These are phyloP conservation scores for Hypoxylon intermedium DNA, from an alignment of 495 filamentous ascomycete species.

Conservation along the genomic window DNA sequence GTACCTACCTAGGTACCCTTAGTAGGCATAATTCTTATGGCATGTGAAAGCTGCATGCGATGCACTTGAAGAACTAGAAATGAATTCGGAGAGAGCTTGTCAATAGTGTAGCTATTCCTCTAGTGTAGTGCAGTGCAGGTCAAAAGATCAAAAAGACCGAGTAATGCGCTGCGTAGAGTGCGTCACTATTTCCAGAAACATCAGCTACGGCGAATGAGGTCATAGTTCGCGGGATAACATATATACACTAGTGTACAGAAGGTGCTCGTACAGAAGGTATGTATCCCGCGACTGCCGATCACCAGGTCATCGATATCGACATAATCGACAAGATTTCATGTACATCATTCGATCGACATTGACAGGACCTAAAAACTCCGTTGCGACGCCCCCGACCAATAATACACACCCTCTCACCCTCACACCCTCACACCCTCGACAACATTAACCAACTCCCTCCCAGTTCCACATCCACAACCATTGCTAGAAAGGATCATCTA, in stretches of 20 bases:
- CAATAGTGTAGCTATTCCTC: background rate
- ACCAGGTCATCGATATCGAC: conserved; percentile 23
- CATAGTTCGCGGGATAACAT: conserved; percentile 23
- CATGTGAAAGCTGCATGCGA: too few species aligned
- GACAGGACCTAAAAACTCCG: background rate
- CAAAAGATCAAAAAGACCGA: background rate
- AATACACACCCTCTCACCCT: too few species aligned
- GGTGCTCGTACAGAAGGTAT: too few species aligned
- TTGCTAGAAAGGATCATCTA: conserved; percentile 5
- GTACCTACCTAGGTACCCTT: background rate
- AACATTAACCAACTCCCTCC: conserved; percentile 9
- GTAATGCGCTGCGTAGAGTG: conserved; percentile 6
- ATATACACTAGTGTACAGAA: too few species aligned
- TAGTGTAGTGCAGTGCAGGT: too few species aligned
- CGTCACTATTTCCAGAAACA: conserved; percentile 26
- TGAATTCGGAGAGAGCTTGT: background rate
- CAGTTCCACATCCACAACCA: conserved; percentile 15
- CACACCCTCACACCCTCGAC: conserved; percentile 2
- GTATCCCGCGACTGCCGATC: conserved; percentile 36
- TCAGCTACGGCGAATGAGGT: conserved; percentile 28
- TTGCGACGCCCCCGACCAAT: conserved; percentile 6
- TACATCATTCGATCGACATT: conserved; percentile 34
- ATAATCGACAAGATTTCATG: conserved; percentile 17
- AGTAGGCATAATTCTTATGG: too few species aligned
- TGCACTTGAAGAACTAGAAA: too few species aligned